Conservation (phyloP, 2,329 filamentous ascomycete species). For the Aureobasidium sp. region DNA sequence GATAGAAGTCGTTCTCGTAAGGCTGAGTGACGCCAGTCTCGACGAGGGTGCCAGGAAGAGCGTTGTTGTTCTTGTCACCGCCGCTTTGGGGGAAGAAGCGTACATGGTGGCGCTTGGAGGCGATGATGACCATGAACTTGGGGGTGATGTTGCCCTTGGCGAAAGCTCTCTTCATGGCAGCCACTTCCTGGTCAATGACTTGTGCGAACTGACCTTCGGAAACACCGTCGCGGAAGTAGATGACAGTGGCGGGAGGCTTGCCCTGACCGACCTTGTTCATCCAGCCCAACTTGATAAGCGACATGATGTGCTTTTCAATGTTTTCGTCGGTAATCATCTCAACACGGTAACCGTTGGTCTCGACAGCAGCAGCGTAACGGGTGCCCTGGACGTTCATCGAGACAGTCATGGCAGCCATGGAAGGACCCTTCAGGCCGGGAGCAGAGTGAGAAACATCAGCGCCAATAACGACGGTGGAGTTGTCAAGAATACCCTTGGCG, state of each 20-base stretch:
- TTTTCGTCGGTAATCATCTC: conserved; percentile 71
- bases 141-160: conserved; percentile 34
- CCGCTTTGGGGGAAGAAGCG: conserved; percentile 71
- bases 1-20: conserved; percentile 81
- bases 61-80: conserved; percentile 70
- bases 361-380: conserved; percentile 69
- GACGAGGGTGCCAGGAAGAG: conserved; percentile 78
- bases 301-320: conserved; percentile 59
- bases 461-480: conserved; percentile 75
- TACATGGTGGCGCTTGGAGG: conserved; percentile 89
- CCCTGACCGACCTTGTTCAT: conserved; percentile 46
- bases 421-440: conserved; percentile 59
- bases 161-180: conserved; percentile 54
- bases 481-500: conserved; percentile 28
- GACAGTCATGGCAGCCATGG: conserved; percentile 80
- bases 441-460: conserved; percentile 83
- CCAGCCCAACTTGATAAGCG: conserved; percentile 58
- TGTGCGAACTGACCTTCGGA: conserved; percentile 77
- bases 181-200: conserved; percentile 72
- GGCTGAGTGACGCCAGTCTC: conserved; percentile 88
- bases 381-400: conserved; percentile 64
- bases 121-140: conserved; percentile 78
- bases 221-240: conserved; percentile 92
- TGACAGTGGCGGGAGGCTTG: conserved; percentile 62
- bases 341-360: conserved; percentile 74